Percentiles rank a stretch among this genome's conserved stretches.
Conservation (phyloP, 345 rosid species). For the Salix viminalis region DNA sequence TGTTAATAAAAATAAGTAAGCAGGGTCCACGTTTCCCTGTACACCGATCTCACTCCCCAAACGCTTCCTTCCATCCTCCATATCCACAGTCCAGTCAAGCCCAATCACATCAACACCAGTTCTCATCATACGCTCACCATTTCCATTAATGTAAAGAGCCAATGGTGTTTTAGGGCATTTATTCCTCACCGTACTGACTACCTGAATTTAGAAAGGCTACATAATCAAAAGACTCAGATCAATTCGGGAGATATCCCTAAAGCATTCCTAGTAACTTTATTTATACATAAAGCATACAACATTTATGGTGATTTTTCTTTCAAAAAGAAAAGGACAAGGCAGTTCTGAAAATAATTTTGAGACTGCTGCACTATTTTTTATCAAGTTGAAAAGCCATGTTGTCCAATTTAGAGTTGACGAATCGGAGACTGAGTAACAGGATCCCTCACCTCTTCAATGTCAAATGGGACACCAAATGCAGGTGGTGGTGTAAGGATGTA, state of each 20-base stretch:
- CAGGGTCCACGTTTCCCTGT: constrained; percentile 87
- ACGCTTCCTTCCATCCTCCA: constrained; percentile 84
- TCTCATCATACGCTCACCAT: constrained; percentile 88
- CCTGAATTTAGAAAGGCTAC: constrained; percentile 37
- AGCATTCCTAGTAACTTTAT: neutral
- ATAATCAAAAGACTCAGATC: neutral
- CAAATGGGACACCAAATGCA: constrained; percentile 76
- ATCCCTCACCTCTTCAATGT: constrained; percentile 84
- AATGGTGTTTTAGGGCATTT: constrained; percentile 82
- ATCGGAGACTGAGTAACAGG: constrained; percentile 78
- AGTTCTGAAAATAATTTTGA: neutral
- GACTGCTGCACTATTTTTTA: neutral
- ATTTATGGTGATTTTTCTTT: neutral
- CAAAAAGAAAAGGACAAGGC: neutral
- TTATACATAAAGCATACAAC: neutral
- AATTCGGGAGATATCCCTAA: neutral
- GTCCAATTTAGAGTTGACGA: neutral
- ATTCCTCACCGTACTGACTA: constrained; percentile 49
- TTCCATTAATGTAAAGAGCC: constrained; percentile 88
- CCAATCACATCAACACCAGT: constrained; percentile 90
- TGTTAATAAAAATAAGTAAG: constrained; percentile 71
- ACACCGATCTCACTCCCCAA: constrained; percentile 61
- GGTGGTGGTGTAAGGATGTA: constrained; percentile 94
- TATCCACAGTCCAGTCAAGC: constrained; percentile 95
- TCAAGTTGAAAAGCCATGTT: neutral